Conservation (phyloP, 306 rosid genomes). For the Senna tora region DNA sequence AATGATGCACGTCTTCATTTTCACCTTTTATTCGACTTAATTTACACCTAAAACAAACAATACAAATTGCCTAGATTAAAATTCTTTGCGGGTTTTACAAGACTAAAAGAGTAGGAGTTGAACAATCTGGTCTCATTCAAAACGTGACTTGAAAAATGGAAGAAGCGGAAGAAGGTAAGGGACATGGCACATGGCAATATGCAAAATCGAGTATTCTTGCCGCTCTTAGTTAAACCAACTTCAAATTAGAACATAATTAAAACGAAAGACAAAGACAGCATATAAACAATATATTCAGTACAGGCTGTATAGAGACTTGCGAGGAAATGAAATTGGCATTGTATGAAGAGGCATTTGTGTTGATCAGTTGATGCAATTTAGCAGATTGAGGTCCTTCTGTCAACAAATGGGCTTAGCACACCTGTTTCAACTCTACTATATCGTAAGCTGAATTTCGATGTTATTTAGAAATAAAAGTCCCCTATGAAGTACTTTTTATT, state of each 20-base stretch:
- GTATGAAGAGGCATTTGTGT: too few species aligned
- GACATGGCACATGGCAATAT: too few species aligned
- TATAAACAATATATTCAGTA: too few species aligned
- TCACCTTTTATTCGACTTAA: background rate
- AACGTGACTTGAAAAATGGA: too few species aligned
- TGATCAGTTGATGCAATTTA: too few species aligned
- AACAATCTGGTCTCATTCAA: background rate
- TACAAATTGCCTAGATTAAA: background rate
- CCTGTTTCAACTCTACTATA: background rate
- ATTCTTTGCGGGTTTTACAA: background rate
- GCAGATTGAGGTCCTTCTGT: background rate
- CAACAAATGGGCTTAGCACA: background rate
- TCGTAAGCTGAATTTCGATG: background rate
- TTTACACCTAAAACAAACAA: background rate
- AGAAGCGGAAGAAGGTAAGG: background rate
- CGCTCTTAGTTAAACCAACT: too few species aligned
- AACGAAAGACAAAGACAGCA: too few species aligned
- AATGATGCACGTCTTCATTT: background rate
- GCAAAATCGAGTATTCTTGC: too few species aligned
- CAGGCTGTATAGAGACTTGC: too few species aligned
- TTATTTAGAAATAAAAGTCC: background rate
- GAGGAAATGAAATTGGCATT: too few species aligned
- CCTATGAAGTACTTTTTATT: too few species aligned
- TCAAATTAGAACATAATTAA: too few species aligned
- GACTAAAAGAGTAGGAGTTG: background rate